These are phyloP conservation scores for Trichophyton rubrum DNA, from an alignment of 2,329 filamentous ascomycete species.

Conservation along the genomic window DNA sequence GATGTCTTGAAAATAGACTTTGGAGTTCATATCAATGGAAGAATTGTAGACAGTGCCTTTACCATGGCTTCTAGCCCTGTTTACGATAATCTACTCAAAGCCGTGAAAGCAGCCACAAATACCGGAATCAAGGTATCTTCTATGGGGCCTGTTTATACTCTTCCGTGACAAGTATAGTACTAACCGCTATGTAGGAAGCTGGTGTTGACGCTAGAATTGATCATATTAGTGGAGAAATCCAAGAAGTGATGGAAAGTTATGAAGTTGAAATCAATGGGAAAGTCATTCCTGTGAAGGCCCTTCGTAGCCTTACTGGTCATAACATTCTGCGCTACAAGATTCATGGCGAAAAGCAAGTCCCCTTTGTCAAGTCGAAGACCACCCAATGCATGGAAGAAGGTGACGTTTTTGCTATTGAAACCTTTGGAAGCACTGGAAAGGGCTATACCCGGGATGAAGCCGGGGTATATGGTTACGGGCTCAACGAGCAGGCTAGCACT, in stretches of 20 bases:
- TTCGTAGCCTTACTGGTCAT: slow-evolving; percentile 44
- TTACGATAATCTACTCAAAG: slow-evolving; percentile 61
- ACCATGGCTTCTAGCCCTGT: slow-evolving; percentile 62
- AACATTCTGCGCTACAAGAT: slow-evolving; percentile 44
- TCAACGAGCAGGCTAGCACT: slow-evolving; percentile 28
- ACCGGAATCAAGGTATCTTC: slow-evolving; percentile 33
- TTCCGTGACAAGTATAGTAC: slow-evolving; percentile 4
- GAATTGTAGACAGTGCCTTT: slow-evolving; percentile 71
- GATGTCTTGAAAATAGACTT: slow-evolving; percentile 79
- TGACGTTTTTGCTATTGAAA: slow-evolving; percentile 48
- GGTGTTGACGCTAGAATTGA: slow-evolving; percentile 44
- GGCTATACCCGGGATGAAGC: slow-evolving; percentile 39
- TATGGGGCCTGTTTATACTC: not conserved
- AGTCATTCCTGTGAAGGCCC: slow-evolving; percentile 40
- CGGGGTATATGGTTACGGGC: slow-evolving; percentile 43
- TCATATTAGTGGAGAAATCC: slow-evolving; percentile 46
- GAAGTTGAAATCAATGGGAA: slow-evolving; percentile 44
- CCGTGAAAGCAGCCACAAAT: slow-evolving; percentile 65
- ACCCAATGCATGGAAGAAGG: slow-evolving; percentile 47
- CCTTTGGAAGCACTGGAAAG: slow-evolving; percentile 44
- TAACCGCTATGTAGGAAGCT: slow-evolving; percentile 28
- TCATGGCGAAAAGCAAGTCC: slow-evolving; percentile 45
- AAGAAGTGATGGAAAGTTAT: slow-evolving; percentile 52
- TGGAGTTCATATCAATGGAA: slow-evolving; percentile 66
- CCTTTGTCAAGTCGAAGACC: slow-evolving; percentile 34